Evolutionary conservation across 352 stramenopile species (phyloP).

Genomic region (Phytopythium ostracodes): DNA sequence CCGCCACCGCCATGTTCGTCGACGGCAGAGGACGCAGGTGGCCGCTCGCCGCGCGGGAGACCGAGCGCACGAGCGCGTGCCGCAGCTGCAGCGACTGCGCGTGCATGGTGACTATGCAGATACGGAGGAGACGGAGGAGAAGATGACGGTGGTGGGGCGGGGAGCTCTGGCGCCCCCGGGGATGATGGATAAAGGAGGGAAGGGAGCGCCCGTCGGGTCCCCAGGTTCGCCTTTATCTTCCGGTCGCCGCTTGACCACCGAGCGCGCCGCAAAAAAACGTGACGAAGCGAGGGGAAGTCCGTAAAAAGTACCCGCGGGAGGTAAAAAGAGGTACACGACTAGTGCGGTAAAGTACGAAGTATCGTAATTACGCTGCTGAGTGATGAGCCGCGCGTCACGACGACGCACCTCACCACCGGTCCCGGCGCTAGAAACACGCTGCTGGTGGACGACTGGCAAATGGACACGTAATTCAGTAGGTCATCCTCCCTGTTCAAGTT

Average conservation of each 20-base stretch:
- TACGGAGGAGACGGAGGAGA: background rate
- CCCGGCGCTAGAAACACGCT: background rate
- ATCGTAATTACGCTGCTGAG: conserved; percentile 5
- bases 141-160: no score
- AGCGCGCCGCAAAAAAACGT: conserved; percentile 5
- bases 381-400: conserved; percentile 2
- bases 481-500: no score
- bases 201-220: background rate
- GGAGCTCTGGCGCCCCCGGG: no score
- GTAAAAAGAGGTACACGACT: background rate
- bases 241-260: conserved; percentile 2
- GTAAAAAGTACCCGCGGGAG: background rate
- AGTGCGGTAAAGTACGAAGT: background rate
- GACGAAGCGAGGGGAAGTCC: background rate
- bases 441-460: background rate
- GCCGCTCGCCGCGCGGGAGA: background rate
- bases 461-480: background rate
- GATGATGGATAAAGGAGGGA: background rate
- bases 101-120: conserved; percentile 18
- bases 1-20: background rate
- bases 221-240: no score
- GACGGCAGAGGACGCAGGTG: background rate
- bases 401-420: background rate
- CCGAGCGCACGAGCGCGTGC: conserved; percentile 14
- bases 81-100: conserved; percentile 14